Evolutionary conservation across 106 monocot genomes (phyloP), one percentile per base, ranked within the genome.

Genomic region (Acorus calamus): DNA sequence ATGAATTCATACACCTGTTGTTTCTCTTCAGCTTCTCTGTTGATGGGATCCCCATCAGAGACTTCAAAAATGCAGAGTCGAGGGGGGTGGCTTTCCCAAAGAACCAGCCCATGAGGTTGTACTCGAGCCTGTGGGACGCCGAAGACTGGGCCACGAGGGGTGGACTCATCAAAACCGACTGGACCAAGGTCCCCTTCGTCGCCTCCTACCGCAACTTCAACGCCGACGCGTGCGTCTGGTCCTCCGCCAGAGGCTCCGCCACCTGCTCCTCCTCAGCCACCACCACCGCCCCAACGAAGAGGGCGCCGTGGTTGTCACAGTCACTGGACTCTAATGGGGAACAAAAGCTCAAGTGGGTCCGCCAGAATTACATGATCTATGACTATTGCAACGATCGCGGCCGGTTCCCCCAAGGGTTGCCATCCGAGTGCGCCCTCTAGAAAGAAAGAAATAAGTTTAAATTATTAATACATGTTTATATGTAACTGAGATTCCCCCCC

Each of bases 111-210:
- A 66, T 66, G 66, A 11, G 44, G 11, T n/a, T 66, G 3, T 66
- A 66, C 46, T 53, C 66, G 5, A 66, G 66, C 44, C 54, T 66
- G 14, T 66, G 66, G 66, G 54, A 53, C 54, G 55, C 53, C 1
- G 66, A 66, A n/a, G 66, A 66, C n/a, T 66, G 66, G 66, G 66
- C 66, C 44, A 66, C 66, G 7, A 53, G 46, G 3, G 66, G 66
- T 12, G 66, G 66, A 2, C 66, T 43, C 43, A 46, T 66, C 4
- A 66, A 66, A 53, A 55, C 66, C 0, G 66, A 66, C 43, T 66
- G 66, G 66, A 7, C 54, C 8, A 44, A 45, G 11, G 66, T 53
- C 54, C 66, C 66, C 12, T 66, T 66, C 54, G 45, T 46, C 10
- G 66, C 66, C 55, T 42, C 66, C 44, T 66, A 55, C 53, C 10